Evolutionary conservation across 2,329 filamentous ascomycete species (phyloP).

Genomic region (Pestalotiopsis sp.): DNA sequence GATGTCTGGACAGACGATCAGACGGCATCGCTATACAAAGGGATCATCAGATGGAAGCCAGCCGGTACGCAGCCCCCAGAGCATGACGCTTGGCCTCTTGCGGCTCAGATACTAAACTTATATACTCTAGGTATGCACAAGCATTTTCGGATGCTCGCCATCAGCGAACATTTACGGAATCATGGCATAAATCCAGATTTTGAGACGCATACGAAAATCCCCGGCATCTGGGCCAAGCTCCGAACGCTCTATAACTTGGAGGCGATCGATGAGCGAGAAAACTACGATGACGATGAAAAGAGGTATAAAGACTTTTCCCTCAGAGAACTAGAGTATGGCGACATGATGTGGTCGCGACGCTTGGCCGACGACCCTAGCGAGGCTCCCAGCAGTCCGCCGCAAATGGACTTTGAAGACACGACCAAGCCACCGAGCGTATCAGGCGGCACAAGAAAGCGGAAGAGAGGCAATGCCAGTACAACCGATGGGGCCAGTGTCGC

Average conservation of each 20-base stretch:
- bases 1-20: slow-evolving; percentile 96
- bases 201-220: slow-evolving; percentile 81
- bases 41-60: slow-evolving; percentile 94
- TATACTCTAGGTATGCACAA: slow-evolving; percentile 67
- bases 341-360: slow-evolving; percentile 49
- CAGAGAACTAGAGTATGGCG: slow-evolving; percentile 47
- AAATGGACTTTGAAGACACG: slow-evolving; percentile 40
- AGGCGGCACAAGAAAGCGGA: slow-evolving; percentile 40
- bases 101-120: neutral
- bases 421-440: slow-evolving; percentile 19
- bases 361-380: slow-evolving; percentile 49
- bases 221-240: slow-evolving; percentile 90
- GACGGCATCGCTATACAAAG: slow-evolving; percentile 89
- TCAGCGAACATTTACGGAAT: slow-evolving; percentile 77
- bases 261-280: slow-evolving; percentile 82
- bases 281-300: slow-evolving; percentile 59
- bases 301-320: slow-evolving; percentile 70
- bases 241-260: slow-evolving; percentile 82
- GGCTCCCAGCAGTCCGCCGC: slow-evolving; percentile 47
- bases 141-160: slow-evolving; percentile 88
- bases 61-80: slow-evolving; percentile 61
- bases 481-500: slow-evolving; percentile 45
- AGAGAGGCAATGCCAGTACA: slow-evolving; percentile 39
- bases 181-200: slow-evolving; percentile 76
- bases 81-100: neutral